Evolutionary conservation across 1,139 yeast genomes (phyloP), one percentile per base, ranked within the genome.

Genomic region (Yamadazyma friedrichii): DNA sequence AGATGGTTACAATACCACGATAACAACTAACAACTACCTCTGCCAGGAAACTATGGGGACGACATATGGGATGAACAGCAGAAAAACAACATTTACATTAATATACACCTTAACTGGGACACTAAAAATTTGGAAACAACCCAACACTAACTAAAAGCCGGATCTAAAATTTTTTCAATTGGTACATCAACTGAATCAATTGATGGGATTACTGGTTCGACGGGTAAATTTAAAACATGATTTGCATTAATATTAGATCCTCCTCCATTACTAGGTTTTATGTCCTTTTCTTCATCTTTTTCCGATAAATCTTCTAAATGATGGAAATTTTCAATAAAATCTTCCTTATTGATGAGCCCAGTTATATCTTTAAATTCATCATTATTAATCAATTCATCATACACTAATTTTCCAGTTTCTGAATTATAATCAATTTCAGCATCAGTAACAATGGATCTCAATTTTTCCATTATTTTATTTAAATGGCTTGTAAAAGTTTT

Each of bases 271-370:
- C 4, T 9, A 16, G 33, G 31, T 13, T 29, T 44, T 40, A 9
- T 27, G 20, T 35, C 12, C 15, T 27, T 37, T 11, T 44, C 48
- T 20, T 44, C 42, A 35, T 42, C 39, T 9, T 42, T 40, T 16
- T 46, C 47, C 27, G 53, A 45, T 6, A 50, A 44, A 15, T 51
- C 54, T 25, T 57, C 58, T 41, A 59, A 62, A 43, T 64, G 58
- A 33, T 61, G 53, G 44, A 65, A 66, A 35, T 67, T 71, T 12
- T 54, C 53, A 13, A 61, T 47, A 41, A 67, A 67, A 16, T 58
- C 65, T n/a, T 58, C 62, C 36, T 61, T 62, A 33, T 47, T 47
- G 41, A 67, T 51, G 2, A 29, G 38, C 27, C 50, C 50, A 13
- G 64, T 48, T 24, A 59, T 51, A 26, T 43, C 42, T 40, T 55